Conservation (phyloP, 2,329 filamentous ascomycete species). For the Juglanconis juglandina region DNA sequence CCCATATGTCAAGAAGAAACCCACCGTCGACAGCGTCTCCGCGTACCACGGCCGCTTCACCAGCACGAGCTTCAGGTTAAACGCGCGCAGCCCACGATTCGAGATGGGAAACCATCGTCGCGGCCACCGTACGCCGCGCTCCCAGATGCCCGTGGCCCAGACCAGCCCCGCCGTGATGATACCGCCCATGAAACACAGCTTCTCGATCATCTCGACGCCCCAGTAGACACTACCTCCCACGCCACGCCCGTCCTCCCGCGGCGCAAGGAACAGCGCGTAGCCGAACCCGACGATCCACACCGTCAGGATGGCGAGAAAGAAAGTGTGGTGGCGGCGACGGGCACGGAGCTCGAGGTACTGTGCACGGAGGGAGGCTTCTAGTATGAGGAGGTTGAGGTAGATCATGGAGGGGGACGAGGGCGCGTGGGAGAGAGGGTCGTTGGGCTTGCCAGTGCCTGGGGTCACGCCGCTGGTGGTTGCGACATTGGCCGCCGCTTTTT, state of each 20-base stretch:
- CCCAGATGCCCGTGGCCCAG: constrained; percentile 95
- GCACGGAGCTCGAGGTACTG: constrained; percentile 90
- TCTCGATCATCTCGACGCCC: constrained; percentile 86
- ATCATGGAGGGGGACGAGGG: constrained; percentile 94
- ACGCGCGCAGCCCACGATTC: constrained; percentile 82
- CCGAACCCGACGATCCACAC: constrained; percentile 81
- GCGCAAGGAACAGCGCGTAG: constrained; percentile 89
- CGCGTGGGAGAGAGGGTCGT: constrained; percentile 73
- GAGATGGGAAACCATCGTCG: constrained; percentile 84
- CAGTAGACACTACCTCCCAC: constrained; percentile 94
- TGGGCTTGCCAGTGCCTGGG: constrained; percentile 42
- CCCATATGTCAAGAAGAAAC: constrained; percentile 75
- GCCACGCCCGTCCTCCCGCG: constrained; percentile 88
- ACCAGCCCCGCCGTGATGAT: constrained; percentile 82
- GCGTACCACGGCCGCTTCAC: constrained; percentile 79
- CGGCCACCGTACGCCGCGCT: constrained; percentile 91
- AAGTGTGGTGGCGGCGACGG: constrained; percentile 84
- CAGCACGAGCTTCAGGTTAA: constrained; percentile 95
- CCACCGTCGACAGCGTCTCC: constrained; percentile 68
- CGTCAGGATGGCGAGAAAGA: constrained; percentile 78
- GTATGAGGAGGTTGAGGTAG: constrained; percentile 94
- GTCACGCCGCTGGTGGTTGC: constrained; percentile 41
- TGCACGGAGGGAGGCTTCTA: constrained; percentile 87
- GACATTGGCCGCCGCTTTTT: constrained; percentile 44
- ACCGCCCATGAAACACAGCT: constrained; percentile 87